Base-by-base conservation (phyloP, 306 rosid genomes). In the Echinosophora koreensis region DNA sequence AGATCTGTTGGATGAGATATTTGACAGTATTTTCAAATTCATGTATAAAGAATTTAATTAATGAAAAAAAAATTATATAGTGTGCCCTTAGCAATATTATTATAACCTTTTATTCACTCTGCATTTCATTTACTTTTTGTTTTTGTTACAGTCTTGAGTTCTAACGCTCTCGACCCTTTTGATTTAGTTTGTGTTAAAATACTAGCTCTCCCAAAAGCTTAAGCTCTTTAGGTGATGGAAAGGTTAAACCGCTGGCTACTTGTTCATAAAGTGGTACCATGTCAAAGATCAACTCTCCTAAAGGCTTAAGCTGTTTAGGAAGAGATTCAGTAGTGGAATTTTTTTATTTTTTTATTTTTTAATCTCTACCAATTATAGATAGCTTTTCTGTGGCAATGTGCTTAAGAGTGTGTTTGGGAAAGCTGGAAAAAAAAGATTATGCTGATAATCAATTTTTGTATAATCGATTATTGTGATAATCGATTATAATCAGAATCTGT, bases 21-120 rank as follows among this genome's bases (percentile, higher is more conserved):
- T 54, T 64, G 46, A 34, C 27, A 55, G 69, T 38, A 18, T 82
- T 71, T 58, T 71, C 65, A 71, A 57, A 73, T 28, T 75, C 72
- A 13, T 75, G 18, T 47, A 54, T 12, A 30, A 54, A 41, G 8
- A 56, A 41, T 50, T 73, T 55, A 38, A 13, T 34, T 14, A 17
- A 15, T 18, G 52, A 47, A 58, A 56, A 55, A 34, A 47, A 5
- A 50, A 30, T 51, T 35, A 52, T 52, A 18, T 59, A 32, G 17
- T 69, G 69, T 17, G 47, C 30, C 52, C 81, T 60, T 52, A 16
- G 60, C 17, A 32, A n/a, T 46, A 14, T 49, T 38, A 70, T 27
- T 30, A 10, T 72, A 68, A 13, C 51, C 27, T 17, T 27, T 71
- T 28, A 41, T 44, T 71, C 55, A 47, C 16, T 73, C 55, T 42